phyloP scores from a whole-genome alignment of 352 stramenopile species.

The Salisapilia sapeloensis region DNA sequence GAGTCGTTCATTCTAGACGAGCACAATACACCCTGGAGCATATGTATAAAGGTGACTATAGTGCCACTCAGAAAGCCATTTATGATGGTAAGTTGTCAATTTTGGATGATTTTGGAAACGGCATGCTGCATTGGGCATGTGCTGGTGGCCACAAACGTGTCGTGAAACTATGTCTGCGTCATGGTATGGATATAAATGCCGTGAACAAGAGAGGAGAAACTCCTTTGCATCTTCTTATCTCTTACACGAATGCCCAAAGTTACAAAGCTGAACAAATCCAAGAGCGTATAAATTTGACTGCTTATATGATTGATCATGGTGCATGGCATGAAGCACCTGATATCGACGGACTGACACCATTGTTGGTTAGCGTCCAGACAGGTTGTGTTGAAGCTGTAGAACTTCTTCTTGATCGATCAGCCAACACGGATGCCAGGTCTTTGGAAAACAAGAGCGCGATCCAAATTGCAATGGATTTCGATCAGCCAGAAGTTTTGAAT shows the following conservation, averaged over 20 bases:
- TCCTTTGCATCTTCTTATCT: constrained; percentile 52
- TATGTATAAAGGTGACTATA: constrained; percentile 62
- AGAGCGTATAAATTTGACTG: constrained; percentile 31
- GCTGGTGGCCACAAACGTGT: constrained; percentile 53
- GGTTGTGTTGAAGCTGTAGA: constrained; percentile 43
- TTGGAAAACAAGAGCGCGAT: constrained; percentile 13
- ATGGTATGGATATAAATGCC: constrained; percentile 51
- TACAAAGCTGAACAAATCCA: no score
- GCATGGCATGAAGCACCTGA: constrained; percentile 64
- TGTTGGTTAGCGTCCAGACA: constrained; percentile 35
- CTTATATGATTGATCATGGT: constrained; percentile 79
- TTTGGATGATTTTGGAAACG: constrained; percentile 34
- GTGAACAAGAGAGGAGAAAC: constrained; percentile 38
- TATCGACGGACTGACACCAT: constrained; percentile 35
- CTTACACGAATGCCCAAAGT: no score
- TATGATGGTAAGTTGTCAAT: constrained; percentile 26
- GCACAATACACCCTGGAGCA: constrained; percentile 44
- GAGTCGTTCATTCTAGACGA: constrained; percentile 13
- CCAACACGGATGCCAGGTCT: constrained; percentile 27
- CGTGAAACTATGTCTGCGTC: constrained; percentile 68
- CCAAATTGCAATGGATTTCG: constrained; percentile 42
- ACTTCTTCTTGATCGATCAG: constrained; percentile 48
- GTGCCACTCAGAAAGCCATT: constrained; percentile 37
- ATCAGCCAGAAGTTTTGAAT: constrained; percentile 22
- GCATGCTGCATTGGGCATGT: constrained; percentile 51